Evolutionary conservation across 2,329 filamentous ascomycete genomes (phyloP).

Genomic region (Cyphellophora attinorum): DNA sequence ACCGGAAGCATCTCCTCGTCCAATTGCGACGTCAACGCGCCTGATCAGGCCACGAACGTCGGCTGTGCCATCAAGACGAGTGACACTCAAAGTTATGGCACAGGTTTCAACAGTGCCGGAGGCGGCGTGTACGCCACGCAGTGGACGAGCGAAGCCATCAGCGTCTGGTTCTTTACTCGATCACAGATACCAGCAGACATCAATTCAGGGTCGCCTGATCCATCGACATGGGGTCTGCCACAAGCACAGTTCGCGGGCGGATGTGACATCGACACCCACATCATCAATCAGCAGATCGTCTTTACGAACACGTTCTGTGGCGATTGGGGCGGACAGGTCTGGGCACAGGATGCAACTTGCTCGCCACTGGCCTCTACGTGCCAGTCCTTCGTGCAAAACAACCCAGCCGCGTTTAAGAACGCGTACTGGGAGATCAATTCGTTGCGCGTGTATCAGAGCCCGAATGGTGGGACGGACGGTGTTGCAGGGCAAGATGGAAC

Average conservation of each 20-base stretch:
- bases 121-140: slow-evolving; percentile 67
- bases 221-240: slow-evolving; percentile 59
- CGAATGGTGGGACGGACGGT: no score
- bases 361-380: slow-evolving; percentile 54
- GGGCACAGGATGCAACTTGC: slow-evolving; percentile 50
- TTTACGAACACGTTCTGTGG: slow-evolving; percentile 83
- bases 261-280: slow-evolving; percentile 64
- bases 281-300: slow-evolving; percentile 64
- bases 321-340: slow-evolving; percentile 70
- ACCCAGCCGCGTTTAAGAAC: slow-evolving; percentile 60
- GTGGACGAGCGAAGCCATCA: slow-evolving; percentile 65
- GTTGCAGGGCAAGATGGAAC: no score
- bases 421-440: slow-evolving; percentile 41
- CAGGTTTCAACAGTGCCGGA: slow-evolving; percentile 58
- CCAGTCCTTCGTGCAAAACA: slow-evolving; percentile 59
- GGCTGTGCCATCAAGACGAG: slow-evolving; percentile 52
- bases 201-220: slow-evolving; percentile 49
- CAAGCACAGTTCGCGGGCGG: slow-evolving; percentile 57
- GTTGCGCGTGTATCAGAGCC: slow-evolving; percentile 14
- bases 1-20: slow-evolving; percentile 36
- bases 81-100: slow-evolving; percentile 50
- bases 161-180: slow-evolving; percentile 77
- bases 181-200: slow-evolving; percentile 56
- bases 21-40: slow-evolving; percentile 48
- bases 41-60: slow-evolving; percentile 32